Conservation (phyloP, 495 filamentous ascomycete species). For the Apiosordaria backusii region DNA sequence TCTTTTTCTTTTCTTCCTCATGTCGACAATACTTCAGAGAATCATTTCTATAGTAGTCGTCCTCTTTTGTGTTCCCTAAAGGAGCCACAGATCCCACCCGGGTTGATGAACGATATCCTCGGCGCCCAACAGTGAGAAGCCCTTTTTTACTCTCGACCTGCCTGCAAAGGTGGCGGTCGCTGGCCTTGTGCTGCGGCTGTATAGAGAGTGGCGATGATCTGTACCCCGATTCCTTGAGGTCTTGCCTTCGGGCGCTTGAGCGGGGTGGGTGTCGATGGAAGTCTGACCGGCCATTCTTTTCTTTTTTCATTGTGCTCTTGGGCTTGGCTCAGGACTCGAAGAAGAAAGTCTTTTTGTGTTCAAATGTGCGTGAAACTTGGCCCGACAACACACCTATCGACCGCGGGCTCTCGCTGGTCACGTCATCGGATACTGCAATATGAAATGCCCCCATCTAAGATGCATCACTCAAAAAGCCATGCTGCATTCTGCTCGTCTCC, state of each 20-base stretch:
- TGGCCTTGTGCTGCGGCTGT: slow-evolving; percentile 37
- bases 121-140: slow-evolving; percentile 55
- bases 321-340: slow-evolving; percentile 37
- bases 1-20: slow-evolving; percentile 41
- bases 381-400: not conserved
- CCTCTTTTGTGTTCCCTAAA: slow-evolving; percentile 74
- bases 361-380: not conserved
- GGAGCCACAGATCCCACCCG: slow-evolving; percentile 60
- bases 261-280: slow-evolving; percentile 60
- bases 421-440: too few relatives aligned
- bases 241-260: slow-evolving; percentile 52
- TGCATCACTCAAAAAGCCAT: too few relatives aligned
- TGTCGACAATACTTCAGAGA: slow-evolving; percentile 73
- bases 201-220: slow-evolving; percentile 65
- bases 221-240: slow-evolving; percentile 47
- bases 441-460: too few relatives aligned
- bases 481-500: too few relatives aligned
- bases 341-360: slow-evolving; percentile 33
- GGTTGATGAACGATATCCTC: slow-evolving; percentile 62
- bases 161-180: slow-evolving; percentile 48
- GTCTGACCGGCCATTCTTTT: slow-evolving; percentile 55
- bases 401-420: too few relatives aligned
- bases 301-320: slow-evolving; percentile 48
- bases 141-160: slow-evolving; percentile 48
- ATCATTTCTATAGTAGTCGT: slow-evolving; percentile 91